Base-by-base conservation (phyloP, 1,284 basidiomycete species). In the Xerocomus nothofagi region DNA sequence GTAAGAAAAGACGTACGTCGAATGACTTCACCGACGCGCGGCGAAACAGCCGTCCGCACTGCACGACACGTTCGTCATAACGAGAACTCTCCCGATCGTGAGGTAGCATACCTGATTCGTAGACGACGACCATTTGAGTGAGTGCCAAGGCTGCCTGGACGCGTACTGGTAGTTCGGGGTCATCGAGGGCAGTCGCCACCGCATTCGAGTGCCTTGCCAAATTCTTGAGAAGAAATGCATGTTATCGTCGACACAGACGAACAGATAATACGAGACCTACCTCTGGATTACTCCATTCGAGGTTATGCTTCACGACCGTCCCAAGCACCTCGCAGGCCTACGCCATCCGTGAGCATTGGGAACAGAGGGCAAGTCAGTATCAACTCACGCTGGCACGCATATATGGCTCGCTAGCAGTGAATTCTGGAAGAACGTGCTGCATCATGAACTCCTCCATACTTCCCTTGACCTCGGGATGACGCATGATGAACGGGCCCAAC, bases 11-110 rank as follows among this genome's bases (percentile, higher is more conserved):
- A 44, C 77, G 46, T 57, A 86, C 88, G 86, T 72, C 93, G 91
- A 58, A 96, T 86, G 59, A 96, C 85, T 63, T 92, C 88, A 36
- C 86, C 90, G 31, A 94, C 87, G 62, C 88, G 84, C 15, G 89
- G 86, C 7, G 84, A 79, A 50, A 95, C 84, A 9, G 83, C 83
- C 6, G 69, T 75, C 57, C 82, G 82, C 47, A 95, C 90, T 84
- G 63, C 29, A 55, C 6, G 47, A 24, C 32, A 17, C 10, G n/a
- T 24, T 15, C 11, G 20, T 49, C 41, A 49, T 4, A 2, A 2
- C 18, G 15, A 27, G 0, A 30, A 24, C 18, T 18, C 4, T 5
- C n/a, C 10, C 3, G n/a, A 39, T 34, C 11, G 29, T 11, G 36
- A 11, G 20, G 8, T 9, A 17, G 67, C 78, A 31, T 56, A 85